Evolutionary conservation across 208 protist species (phyloP), one percentile per base, ranked within the genome.

Genomic region (Acanthamoeba culbertsoni): DNA sequence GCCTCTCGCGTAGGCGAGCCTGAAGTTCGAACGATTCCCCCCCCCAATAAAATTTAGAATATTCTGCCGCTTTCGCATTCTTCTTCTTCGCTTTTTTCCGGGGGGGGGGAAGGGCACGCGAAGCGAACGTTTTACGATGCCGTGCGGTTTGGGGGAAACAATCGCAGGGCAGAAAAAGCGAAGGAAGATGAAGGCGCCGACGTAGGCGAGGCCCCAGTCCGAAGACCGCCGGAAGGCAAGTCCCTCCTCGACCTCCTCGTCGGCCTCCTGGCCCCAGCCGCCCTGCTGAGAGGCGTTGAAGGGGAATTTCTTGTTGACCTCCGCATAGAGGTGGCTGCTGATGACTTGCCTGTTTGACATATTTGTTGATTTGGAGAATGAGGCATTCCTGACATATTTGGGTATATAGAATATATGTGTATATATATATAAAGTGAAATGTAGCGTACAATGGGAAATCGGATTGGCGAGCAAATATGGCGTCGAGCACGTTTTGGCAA

Each of bases 141-240:
- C 37, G 59, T 77, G n/a, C 42, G 40, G 8, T 20, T 48, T 37
- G 33, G 86, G 86, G 18, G 86, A 33, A 6, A 92, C 86, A 45
- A 92, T 92, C 42, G 86, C 86, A 90, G 86, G 86, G 42, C 86
- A 92, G 86, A 92, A 92, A 43, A 92, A 53, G 40, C 86, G 55
- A 1, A 92, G 59, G 62, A 75, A 92, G 14, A 92, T 40, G 42
- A 92, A 53, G 31, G 59, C 86, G 45, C 86, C 86, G 7, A 91
- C 86, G 45, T 71, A 91, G 33, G 57, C 86, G 18, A 91, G 86
- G 0, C 86, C 86, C 55, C 55, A 91, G 33, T 91, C 86, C 28
- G 31, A 28, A 20, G 86, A 73, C 18, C 43, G 86, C 0, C 45
- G 65, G 45, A 77, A 77, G 65, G 65, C 40, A 23, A 59, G 31